A percentile compares a stretch with the other conserved stretches of the same genome.
These are phyloP conservation scores for Stephania japonica DNA, from an alignment of 164 flowering plant species.

Conservation along the genomic window DNA sequence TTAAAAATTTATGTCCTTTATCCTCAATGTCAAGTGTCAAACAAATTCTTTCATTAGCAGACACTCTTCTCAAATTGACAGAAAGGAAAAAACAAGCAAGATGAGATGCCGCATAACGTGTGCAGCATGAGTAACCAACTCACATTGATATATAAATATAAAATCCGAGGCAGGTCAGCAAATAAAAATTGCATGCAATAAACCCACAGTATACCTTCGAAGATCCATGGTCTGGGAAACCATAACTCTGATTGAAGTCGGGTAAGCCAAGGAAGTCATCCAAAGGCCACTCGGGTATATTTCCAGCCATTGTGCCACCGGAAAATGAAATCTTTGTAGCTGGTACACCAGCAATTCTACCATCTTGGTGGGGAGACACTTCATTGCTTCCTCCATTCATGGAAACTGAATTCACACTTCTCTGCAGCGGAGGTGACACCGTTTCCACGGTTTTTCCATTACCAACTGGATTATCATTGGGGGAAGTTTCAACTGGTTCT, in stretches of 20 bases:
- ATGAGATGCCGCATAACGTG: neutral
- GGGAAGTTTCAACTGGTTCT: conserved; percentile 35
- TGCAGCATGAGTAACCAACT: neutral
- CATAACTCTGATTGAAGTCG: conserved; percentile 46
- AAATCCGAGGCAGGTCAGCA: too few relatives aligned
- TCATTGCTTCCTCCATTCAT: conserved; percentile 22
- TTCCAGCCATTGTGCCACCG: conserved; percentile 51
- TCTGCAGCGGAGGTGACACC: conserved; percentile 20
- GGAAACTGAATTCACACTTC: conserved; percentile 21
- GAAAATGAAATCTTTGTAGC: conserved; percentile 28
- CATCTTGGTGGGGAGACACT: conserved; percentile 23
- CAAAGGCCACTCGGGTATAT: conserved; percentile 55
- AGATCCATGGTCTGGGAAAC: conserved; percentile 51
- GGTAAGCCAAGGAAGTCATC: conserved; percentile 61
- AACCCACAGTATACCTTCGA: conserved; percentile 51
- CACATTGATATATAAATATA: neutral
- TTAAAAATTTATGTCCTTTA: neutral
- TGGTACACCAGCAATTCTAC: conserved; percentile 25
- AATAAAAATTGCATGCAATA: neutral
- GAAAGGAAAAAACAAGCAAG: neutral
- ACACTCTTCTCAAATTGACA: neutral
- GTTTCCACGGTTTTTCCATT: conserved; percentile 24
- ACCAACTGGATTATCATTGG: conserved; percentile 32
- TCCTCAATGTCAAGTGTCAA: neutral
- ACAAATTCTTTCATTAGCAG: neutral